Evolutionary conservation across 768 basidiomycete genomes (phyloP), one percentile per base, ranked within the genome.

Genomic region (Russula griseocarnosa): DNA sequence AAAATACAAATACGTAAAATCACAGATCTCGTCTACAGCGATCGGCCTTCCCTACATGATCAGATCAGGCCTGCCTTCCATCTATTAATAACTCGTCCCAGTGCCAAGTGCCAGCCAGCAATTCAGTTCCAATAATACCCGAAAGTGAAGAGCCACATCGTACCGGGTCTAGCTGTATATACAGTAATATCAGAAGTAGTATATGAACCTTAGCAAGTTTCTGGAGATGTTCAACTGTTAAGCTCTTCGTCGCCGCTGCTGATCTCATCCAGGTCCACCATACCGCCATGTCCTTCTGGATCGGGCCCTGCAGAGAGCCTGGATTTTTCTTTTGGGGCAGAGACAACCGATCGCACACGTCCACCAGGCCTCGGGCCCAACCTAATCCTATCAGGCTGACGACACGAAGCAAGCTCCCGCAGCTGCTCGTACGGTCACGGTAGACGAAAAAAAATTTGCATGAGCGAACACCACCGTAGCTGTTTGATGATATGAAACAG

Each of bases 361-460:
- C 80, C 78, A 11, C 90, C 88, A 20, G 86, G 85, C 55, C 82
- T 76, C 5, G 85, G 85, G 16, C 82, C 83, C n/a, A 92, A 80
- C 13, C 75, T 72, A 18, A 88, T 81, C 14, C 78, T 77, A 70
- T 81, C 78, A n/a, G 78, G 77, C 5, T 74, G 71, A 34, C 83
- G 84, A 1, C 83, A 69, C 0, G 80, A 78, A 9, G 83, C 82
- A 47, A 92, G 75, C 0, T 77, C 78, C 34, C 82, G 80, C 55
- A 90, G 67, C 88, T 90, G 34, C 13, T 7, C 6, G 10, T 55
- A 38, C 0, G 5, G 44, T 22, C n/a, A n/a, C n/a, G n/a, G n/a
- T n/a, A n/a, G 13, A 9, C 38, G 16, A 14, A 34, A 46, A 40
- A 18, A 10, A 22, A 9, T 44, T 14, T 28, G 22, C 26, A 55